These are phyloP conservation scores for Protea cynaroides DNA, from an alignment of 164 flowering plant genomes.

Conservation along the genomic window DNA sequence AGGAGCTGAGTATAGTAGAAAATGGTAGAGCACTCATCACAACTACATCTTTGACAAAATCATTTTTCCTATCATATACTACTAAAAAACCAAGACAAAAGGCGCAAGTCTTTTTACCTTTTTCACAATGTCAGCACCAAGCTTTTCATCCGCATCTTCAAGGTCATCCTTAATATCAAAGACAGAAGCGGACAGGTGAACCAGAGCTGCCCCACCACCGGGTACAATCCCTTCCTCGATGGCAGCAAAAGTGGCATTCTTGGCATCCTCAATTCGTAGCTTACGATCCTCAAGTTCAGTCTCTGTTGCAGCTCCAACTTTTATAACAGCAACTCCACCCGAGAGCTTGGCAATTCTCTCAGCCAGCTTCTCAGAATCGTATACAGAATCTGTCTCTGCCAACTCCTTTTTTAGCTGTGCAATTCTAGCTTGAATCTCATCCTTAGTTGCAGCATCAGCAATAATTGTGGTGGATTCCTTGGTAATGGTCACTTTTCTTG, in stretches of 20 bases:
- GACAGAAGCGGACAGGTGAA: conserved; percentile 65
- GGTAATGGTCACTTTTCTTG: conserved; percentile 79
- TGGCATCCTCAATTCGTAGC: conserved; percentile 96
- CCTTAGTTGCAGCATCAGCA: conserved; percentile 97
- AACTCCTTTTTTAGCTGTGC: conserved; percentile 91
- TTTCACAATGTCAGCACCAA: conserved; percentile 93
- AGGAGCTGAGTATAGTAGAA: no score
- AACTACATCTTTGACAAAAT: no score
- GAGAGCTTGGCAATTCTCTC: conserved; percentile 98
- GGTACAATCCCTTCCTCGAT: conserved; percentile 99
- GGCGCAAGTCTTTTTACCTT: conserved; percentile 43
- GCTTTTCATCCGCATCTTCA: conserved; percentile 77
- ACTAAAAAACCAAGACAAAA: no score
- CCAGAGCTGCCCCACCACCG: conserved; percentile 96
- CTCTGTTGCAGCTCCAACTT: conserved; percentile 98
- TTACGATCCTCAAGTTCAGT: conserved; percentile 97
- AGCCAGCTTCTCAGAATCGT: conserved; percentile 88
- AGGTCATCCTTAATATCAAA: conserved; percentile 77
- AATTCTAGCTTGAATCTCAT: conserved; percentile 87
- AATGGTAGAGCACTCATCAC: no score
- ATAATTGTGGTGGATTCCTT: conserved; percentile 92
- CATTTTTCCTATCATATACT: no score
- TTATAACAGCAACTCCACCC: conserved; percentile 97
- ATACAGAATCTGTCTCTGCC: conserved; percentile 86
- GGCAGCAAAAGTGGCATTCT: conserved; percentile 99